Percentiles rank a stretch among this genome's conserved stretches.
Evolutionary conservation across 257 asterid species (phyloP).

Genomic region (Eustoma russellianum): DNA sequence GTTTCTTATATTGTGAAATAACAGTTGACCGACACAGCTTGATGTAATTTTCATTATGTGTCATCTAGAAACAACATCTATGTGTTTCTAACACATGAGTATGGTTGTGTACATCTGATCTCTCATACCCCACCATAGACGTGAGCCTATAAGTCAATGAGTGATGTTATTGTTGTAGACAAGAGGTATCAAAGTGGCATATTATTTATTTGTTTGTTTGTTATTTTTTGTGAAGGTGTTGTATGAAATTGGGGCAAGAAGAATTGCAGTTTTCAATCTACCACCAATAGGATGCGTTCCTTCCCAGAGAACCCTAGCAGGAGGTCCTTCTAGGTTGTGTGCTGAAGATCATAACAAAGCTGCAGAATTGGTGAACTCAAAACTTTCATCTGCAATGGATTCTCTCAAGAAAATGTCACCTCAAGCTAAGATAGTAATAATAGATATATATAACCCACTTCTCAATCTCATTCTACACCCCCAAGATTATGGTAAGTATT

Average conservation of each 20-base stretch:
- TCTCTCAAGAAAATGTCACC: constrained; percentile 15
- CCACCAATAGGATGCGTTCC: constrained; percentile 53
- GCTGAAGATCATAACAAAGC: constrained; percentile 25
- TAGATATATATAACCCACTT: constrained; percentile 21
- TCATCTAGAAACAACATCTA: too few relatives aligned
- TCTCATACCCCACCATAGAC: too few relatives aligned
- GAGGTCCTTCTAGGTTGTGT: constrained; percentile 21
- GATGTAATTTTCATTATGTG: too few relatives aligned
- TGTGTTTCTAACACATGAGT: too few relatives aligned
- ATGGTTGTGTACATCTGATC: too few relatives aligned
- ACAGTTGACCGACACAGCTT: too few relatives aligned
- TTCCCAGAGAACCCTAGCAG: constrained; percentile 35
- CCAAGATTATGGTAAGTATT: constrained; percentile 20
- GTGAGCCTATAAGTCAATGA: not conserved
- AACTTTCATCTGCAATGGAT: constrained; percentile 16
- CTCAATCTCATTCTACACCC: constrained; percentile 22
- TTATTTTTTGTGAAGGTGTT: constrained; percentile 19
- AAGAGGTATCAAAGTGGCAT: too few relatives aligned
- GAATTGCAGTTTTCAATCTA: constrained; percentile 23
- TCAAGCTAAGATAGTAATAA: constrained; percentile 11
- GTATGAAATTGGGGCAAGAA: constrained; percentile 33
- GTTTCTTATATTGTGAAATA: too few relatives aligned
- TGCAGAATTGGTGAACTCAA: constrained; percentile 25
- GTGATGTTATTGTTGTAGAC: not conserved
- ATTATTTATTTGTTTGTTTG: too few relatives aligned